phyloP scores from a whole-genome alignment of 2,329 filamentous ascomycete species.

The Ophiocordyceps sinensis region DNA sequence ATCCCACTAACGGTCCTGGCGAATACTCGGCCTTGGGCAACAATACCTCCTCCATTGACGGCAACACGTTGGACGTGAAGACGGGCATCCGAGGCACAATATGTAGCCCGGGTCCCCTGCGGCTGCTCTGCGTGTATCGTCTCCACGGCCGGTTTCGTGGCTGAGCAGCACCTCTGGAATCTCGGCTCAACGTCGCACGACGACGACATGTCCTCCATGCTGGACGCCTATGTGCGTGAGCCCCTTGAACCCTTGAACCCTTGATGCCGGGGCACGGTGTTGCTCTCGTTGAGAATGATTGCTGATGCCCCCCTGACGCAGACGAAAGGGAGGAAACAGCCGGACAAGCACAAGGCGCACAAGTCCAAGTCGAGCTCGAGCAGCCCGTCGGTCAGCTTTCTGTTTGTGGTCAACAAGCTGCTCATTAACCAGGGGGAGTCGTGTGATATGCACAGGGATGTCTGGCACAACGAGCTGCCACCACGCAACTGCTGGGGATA shows the following conservation, averaged over 20 bases:
- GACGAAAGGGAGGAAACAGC: neutral
- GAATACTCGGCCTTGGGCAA: slow-evolving; percentile 9
- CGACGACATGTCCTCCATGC: neutral
- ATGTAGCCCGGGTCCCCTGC: neutral
- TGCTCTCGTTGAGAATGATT: neutral
- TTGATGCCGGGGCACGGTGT: neutral
- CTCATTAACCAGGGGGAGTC: slow-evolving; percentile 6
- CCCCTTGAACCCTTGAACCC: too few species aligned
- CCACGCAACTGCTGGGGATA: slow-evolving; percentile 12
- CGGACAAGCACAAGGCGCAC: neutral
- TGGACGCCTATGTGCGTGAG: slow-evolving; percentile 1
- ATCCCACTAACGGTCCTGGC: slow-evolving; percentile 5
- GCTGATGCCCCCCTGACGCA: neutral
- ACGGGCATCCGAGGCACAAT: slow-evolving; percentile 6
- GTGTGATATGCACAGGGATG: slow-evolving; percentile 5
- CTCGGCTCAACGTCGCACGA: neutral
- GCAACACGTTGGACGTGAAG: neutral
- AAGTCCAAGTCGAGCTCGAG: slow-evolving; percentile 1
- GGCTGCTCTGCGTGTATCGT: neutral
- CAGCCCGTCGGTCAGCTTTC: slow-evolving; percentile 13
- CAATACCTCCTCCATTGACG: slow-evolving; percentile 3
- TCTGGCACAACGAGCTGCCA: slow-evolving; percentile 17
- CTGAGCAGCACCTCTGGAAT: neutral
- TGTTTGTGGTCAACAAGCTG: slow-evolving; percentile 25
- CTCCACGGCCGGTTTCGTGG: neutral